Evolutionary conservation across 1,284 basidiomycete species (phyloP).

Genomic region (Ceratobasidium sp.): DNA sequence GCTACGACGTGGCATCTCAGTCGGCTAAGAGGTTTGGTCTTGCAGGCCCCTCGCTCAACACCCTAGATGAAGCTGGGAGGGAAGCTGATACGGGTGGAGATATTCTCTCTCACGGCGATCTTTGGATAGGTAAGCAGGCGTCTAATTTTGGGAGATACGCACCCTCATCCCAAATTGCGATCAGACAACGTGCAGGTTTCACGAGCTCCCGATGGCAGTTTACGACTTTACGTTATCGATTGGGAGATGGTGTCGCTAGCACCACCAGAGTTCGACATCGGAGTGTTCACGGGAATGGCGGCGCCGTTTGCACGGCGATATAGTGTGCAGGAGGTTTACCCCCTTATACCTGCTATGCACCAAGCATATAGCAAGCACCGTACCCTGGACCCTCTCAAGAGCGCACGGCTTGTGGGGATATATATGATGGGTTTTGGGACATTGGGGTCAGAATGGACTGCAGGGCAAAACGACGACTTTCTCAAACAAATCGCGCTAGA

Average conservation of each 20-base stretch:
- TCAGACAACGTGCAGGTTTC: conserved; percentile 6
- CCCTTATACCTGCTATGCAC: not conserved
- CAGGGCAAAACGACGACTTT: not conserved
- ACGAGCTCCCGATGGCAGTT: not conserved
- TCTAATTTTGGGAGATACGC: not conserved
- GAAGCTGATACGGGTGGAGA: not conserved
- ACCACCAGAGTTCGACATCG: not conserved
- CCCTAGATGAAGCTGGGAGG: not conserved
- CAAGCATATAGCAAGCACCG: conserved; percentile 1
- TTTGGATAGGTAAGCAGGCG: not conserved
- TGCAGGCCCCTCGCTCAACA: not conserved
- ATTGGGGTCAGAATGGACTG: not conserved
- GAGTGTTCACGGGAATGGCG: not conserved
- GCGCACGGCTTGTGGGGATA: not conserved
- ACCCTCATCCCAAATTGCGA: not conserved
- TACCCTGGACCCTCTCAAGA: not conserved
- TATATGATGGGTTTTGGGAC: conserved; percentile 5
- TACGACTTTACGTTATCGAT: conserved; percentile 26
- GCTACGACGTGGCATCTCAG: not conserved
- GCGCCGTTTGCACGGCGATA: conserved; percentile 1
- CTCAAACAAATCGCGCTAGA: not conserved
- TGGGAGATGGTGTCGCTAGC: conserved; percentile 7
- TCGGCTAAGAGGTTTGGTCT: conserved; percentile 2
- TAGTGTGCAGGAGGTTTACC: not conserved
- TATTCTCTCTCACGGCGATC: not conserved